Evolutionary conservation across 805 yeast genomes (phyloP), one percentile per base, ranked within the genome.

Genomic region (Ogataea saltuana): DNA sequence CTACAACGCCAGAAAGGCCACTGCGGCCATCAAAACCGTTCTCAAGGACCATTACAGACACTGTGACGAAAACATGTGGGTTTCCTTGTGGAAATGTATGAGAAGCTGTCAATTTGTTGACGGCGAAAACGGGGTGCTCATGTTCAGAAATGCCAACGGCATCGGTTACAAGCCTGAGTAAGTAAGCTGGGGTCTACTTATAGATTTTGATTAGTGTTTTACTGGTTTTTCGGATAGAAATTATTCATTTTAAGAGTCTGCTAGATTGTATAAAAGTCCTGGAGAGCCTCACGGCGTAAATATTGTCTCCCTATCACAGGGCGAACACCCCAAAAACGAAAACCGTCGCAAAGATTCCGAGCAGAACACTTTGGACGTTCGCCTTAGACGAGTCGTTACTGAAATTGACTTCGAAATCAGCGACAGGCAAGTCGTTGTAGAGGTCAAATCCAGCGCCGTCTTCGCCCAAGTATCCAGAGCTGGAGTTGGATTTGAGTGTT

Each of bases 41-140:
- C 68, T 76, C 74, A 80, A 80, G 45, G 64, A 67, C 26, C 77
- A 74, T 57, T 76, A 76, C 56, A 61, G 71, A 49, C 65, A 74
- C 54, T 56, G 65, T 25, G 78, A 70, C 51, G 80, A 76, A 56
- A 75, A 69, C 61, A 78, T 79, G 83, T 78, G 80, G 78, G 50
- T 57, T 19, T 63, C 77, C 19, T 64, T 79, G 49, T 79, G 85
- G 85, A 73, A 75, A 49, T 67, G 71, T 50, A 67, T 74, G 39
- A 77, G 90, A 65, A 50, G 72, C 46, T 84, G 90, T 65, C 87
- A 82, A 65, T 84, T 75, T 52, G 86, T 84, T 42, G 88, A 81
- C 48, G 87, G 84, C 55, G 75, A 76, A 36, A 69, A 73, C 34
- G 88, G 88, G 48, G 80, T 85, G 50, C 63, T 69, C 64, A 80